Evolutionary conservation across 805 yeast species (phyloP), one percentile per base, ranked within the genome.

Genomic region (Yarrowia sp.): DNA sequence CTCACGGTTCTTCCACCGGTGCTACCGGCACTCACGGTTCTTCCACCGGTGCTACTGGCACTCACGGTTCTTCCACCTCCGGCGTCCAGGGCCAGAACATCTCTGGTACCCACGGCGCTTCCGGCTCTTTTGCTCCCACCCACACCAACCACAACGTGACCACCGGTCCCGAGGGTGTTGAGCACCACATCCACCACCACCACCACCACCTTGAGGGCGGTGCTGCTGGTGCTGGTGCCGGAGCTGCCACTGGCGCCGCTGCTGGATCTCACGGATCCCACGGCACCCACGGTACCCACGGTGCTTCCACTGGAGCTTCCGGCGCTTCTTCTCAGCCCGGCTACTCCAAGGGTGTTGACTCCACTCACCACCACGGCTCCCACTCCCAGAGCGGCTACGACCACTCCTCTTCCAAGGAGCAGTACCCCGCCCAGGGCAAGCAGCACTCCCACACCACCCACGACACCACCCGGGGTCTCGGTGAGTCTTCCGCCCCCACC

Each of bases 321-420:
- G 53, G 38, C 9, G n/a, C 68, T n/a, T 43, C 68, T 30, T 14
- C 42, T 36, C 64, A 58, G 64, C 33, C 24, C 14, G 64, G 64
- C 19, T 58, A 58, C 64, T 33, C 50, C 36, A 40, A 55, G 63
- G 33, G 40, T 20, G 9, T 8, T 9, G 50, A 58, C 33, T 5
- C 50, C 40, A 17, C 64, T 7, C 64, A 58, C 47, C 50, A 58
- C 19, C 64, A 58, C 33, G 64, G 40, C n/a, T 58, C 64, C 8
- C 64, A 58, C 50, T 58, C 64, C 42, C 33, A 58, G 50, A 42
- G 50, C 40, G 64, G 64, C n/a, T 58, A 58, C 33, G 64, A 58
- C 42, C 43, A 58, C 40, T 30, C 50, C 40, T 20, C 39, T 12
- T 19, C 64, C 40, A 40, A 58, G 64, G 50, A 58, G 5, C 50